Conservation (phyloP, 192 early-diverging fungal genomes). For the Coemansia erecta region DNA sequence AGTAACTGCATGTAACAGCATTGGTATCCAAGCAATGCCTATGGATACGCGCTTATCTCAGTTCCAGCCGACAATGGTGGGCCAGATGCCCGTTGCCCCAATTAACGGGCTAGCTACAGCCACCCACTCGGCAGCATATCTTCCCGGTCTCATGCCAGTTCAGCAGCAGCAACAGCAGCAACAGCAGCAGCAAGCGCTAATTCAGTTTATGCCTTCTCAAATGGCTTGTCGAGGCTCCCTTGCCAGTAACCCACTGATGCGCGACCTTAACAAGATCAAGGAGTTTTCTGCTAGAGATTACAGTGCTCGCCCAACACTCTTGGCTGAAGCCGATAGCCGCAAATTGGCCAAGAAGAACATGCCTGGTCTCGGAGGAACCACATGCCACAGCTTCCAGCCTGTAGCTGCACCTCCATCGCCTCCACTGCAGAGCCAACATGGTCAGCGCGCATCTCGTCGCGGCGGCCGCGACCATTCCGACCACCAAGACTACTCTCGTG, state of each 20-base stretch:
- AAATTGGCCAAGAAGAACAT: constrained; percentile 42
- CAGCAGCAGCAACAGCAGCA: constrained; percentile 14
- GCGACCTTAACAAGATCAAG: constrained; percentile 48
- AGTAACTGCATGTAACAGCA: neutral
- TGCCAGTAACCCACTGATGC: constrained; percentile 46
- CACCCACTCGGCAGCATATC: neutral
- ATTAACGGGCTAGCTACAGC: neutral
- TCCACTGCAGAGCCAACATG: constrained; percentile 4
- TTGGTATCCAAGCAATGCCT: neutral
- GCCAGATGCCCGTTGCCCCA: constrained; percentile 1
- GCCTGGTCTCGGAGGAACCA: constrained; percentile 44
- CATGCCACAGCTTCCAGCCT: constrained; percentile 49
- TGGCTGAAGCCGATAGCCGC: constrained; percentile 45
- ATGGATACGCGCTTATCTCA: neutral
- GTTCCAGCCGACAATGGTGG: constrained; percentile 8
- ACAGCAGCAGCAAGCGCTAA: constrained; percentile 25
- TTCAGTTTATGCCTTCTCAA: constrained; percentile 36
- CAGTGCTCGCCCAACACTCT: constrained; percentile 37
- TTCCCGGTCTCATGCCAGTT: neutral
- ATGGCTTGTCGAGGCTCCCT: constrained; percentile 18
- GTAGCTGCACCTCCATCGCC: constrained; percentile 7
- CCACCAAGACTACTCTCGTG: constrained; percentile 9
- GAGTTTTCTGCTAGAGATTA: constrained; percentile 48
- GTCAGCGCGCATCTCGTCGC: constrained; percentile 5
- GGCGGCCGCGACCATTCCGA: constrained; percentile 11